Evolutionary conservation across 768 basidiomycete species (phyloP), one percentile per base, ranked within the genome.

Genomic region (Rhizopogon roseolus): DNA sequence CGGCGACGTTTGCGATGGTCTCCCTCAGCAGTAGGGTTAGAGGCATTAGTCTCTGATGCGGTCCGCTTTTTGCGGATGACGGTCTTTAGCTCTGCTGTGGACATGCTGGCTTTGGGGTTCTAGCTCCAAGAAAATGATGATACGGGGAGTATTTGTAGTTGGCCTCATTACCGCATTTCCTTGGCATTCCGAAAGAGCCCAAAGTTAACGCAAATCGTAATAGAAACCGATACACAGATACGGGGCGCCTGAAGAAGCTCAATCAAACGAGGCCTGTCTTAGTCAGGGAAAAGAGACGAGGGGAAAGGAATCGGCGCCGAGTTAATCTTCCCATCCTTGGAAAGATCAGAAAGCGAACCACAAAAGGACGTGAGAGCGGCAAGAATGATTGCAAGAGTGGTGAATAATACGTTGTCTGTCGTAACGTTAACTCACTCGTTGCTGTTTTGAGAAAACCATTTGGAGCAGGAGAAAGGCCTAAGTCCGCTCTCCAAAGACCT

Each of bases 1-100:
- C 86, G 82, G 57, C 84, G 80, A 68, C 78, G 74, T 60, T 80
- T 81, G 28, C 81, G 76, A 55, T 84, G 81, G 62, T 82, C 81
- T 49, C 73, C 76, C 37, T 77, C 78, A 17, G 76, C 64, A 36
- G 71, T 55, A 54, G 68, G 63, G 9, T 64, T 62, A 19, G 66
- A 58, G 50, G 71, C 60, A 11, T 52, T 56, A 27, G 59, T 41
- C 22, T 66, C 62, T 42, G 65, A 38, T 36, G 59, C 55, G 53
- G 63, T 28, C n/a, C 71, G 60, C 61, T 66, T 72, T 53, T 71
- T 72, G 50, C 63, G 63, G 53, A 62, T 55, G 53, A 61, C 54
- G 28, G 60, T 45, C 28, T 54, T 60, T 14, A 59, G 41, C 51
- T 66, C 66, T 36, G 62, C 29, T 16, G 62, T 51, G 16, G 71